A percentile compares a stretch with the other conserved stretches of the same genome.
phyloP scores from a whole-genome alignment of 768 basidiomycete species.

The Boletus speciosus region DNA sequence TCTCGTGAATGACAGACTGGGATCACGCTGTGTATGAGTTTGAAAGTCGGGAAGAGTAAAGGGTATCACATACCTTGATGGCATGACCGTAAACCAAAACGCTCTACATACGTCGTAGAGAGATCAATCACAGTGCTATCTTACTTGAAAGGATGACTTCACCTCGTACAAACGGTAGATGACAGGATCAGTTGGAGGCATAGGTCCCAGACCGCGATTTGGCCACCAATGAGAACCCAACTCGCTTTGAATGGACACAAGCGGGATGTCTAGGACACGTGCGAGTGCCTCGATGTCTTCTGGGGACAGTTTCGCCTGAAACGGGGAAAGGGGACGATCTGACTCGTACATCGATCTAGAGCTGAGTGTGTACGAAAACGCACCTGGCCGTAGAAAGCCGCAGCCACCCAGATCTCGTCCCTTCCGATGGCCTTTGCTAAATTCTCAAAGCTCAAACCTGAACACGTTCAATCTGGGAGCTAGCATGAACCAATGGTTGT shows the following conservation, averaged over 20 bases:
- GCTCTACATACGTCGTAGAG: constrained; percentile 36
- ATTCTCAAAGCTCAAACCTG: constrained; percentile 66
- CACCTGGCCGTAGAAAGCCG: constrained; percentile 80
- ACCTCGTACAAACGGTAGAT: constrained; percentile 83
- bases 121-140: neutral
- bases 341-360: neutral
- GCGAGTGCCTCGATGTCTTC: constrained; percentile 58
- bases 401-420: constrained; percentile 81
- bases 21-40: constrained; percentile 1
- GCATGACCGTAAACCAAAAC: constrained; percentile 76
- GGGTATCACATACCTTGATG: constrained; percentile 55
- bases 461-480: neutral
- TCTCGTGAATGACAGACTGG: constrained; percentile 74
- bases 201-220: constrained; percentile 60
- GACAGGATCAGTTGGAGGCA: constrained; percentile 75
- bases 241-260: constrained; percentile 36
- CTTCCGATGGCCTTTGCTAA: constrained; percentile 63
- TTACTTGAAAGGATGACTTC: constrained; percentile 2
- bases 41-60: neutral
- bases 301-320: constrained; percentile 62
- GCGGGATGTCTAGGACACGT: constrained; percentile 46
- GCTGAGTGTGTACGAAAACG: constrained; percentile 5
- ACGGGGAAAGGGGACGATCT: neutral
- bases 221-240: constrained; percentile 74
- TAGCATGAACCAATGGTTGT: neutral